Percentiles rank a stretch among this genome's conserved stretches.
Conservation (phyloP, 371 early-diverging fungal genomes). For the Mortierella sp. region DNA sequence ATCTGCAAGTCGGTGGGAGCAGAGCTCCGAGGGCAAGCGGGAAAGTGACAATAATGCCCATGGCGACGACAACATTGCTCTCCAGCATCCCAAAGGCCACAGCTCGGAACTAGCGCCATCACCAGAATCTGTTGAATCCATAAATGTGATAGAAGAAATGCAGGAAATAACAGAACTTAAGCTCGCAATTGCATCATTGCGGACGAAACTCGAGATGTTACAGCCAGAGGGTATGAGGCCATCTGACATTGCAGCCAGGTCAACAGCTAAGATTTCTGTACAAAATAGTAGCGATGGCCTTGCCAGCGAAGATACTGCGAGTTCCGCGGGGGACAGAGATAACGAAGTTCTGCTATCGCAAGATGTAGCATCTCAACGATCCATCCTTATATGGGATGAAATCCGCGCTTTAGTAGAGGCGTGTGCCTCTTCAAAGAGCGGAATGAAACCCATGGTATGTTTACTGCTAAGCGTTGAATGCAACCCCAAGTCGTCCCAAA, state of each 20-base stretch:
- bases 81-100: not conserved
- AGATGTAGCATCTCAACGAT: constrained; percentile 29
- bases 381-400: constrained; percentile 41
- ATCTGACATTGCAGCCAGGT: constrained; percentile 21
- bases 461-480: not conserved
- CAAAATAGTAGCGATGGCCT: not conserved
- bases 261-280: not conserved
- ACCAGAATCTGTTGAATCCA: not conserved
- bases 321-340: not conserved
- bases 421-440: not conserved
- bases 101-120: not conserved
- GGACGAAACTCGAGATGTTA: constrained; percentile 34
- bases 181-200: constrained; percentile 16
- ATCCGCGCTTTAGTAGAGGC: constrained; percentile 25
- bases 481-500: not conserved
- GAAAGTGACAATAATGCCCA: not conserved
- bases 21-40: not conserved
- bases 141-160: not conserved
- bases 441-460: constrained; percentile 15
- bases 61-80: not conserved
- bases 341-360: constrained; percentile 31
- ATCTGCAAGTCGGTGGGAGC: not conserved
- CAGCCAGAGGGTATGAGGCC: constrained; percentile 38
- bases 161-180: constrained; percentile 6
- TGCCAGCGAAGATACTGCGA: not conserved